Conservation (phyloP, 768 basidiomycete species). For the Boletus sensibilis region DNA sequence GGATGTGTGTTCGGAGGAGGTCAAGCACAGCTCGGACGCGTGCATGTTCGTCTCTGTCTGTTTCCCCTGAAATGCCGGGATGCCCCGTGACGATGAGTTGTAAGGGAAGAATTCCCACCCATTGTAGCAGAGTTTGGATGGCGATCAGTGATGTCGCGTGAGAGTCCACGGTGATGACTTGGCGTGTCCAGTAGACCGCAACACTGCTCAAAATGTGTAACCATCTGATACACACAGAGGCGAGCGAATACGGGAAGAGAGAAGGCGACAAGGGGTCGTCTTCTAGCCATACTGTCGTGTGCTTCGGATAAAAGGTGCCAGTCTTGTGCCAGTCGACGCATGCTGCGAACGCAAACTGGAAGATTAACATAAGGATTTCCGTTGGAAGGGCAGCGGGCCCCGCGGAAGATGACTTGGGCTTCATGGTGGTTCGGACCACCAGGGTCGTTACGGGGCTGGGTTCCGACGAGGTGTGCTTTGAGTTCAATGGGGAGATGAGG, state of each 20-base stretch:
- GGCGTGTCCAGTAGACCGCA: constrained; percentile 20
- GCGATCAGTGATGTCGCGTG: background rate
- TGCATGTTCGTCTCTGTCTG: background rate
- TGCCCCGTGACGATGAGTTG: constrained; percentile 4
- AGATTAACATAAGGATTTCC: constrained; percentile 8
- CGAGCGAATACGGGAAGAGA: constrained; percentile 8
- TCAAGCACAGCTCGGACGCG: background rate
- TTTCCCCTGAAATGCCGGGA: background rate
- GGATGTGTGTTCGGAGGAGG: background rate
- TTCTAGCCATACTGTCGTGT: constrained; percentile 5
- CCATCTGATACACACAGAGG: constrained; percentile 20
- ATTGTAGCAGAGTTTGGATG: background rate
- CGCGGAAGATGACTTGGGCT: background rate
- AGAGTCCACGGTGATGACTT: constrained; percentile 17
- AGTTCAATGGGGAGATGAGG: background rate
- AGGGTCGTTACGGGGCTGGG: background rate
- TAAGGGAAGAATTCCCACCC: background rate
- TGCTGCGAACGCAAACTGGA: constrained; percentile 1
- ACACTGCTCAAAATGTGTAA: constrained; percentile 9
- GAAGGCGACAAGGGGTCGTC: constrained; percentile 8
- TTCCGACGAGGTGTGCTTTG: background rate
- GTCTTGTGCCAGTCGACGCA: background rate
- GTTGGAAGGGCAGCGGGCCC: background rate
- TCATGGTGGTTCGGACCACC: background rate
- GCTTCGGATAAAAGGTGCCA: background rate